These are phyloP conservation scores for Melanopsichium pennsylvanicum DNA, from an alignment of 1,284 basidiomycete species.

Conservation along the genomic window DNA sequence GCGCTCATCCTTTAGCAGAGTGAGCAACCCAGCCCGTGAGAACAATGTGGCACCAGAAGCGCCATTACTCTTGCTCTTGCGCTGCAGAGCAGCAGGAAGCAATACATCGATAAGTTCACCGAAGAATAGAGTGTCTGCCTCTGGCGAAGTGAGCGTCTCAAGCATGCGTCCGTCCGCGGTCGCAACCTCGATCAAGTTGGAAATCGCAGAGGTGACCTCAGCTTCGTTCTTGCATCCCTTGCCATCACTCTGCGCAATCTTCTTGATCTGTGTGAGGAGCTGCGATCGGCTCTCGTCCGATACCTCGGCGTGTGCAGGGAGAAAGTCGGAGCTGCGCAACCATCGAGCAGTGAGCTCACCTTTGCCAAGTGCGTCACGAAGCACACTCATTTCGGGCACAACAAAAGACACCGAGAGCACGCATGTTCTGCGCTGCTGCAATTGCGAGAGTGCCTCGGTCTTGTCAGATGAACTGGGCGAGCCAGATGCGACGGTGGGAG, in stretches of 20 bases:
- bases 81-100: constrained; percentile 14
- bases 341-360: constrained; percentile 35
- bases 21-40: constrained; percentile 11
- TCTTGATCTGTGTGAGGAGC: constrained; percentile 21
- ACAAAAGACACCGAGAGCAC: constrained; percentile 33
- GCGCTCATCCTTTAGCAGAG: constrained; percentile 11
- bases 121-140: constrained; percentile 22
- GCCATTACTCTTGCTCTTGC: constrained; percentile 11
- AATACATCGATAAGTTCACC: constrained; percentile 22
- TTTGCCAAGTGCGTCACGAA: constrained; percentile 43
- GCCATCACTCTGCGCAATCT: constrained; percentile 2
- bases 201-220: constrained; percentile 11
- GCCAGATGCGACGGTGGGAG: constrained; percentile 14
- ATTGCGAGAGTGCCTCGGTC: constrained; percentile 19
- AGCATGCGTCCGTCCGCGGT: constrained; percentile 31
- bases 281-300: constrained; percentile 13
- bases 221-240: constrained; percentile 2
- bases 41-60: constrained; percentile 1
- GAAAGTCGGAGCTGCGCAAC: constrained; percentile 7
- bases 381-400: constrained; percentile 35
- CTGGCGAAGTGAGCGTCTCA: constrained; percentile 26
- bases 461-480: constrained; percentile 15
- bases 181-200: constrained; percentile 11
- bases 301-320: background rate
- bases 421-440: constrained; percentile 32